These are phyloP conservation scores for Aspergillus sp. DNA, from an alignment of 2,329 filamentous ascomycete genomes.

Conservation along the genomic window DNA sequence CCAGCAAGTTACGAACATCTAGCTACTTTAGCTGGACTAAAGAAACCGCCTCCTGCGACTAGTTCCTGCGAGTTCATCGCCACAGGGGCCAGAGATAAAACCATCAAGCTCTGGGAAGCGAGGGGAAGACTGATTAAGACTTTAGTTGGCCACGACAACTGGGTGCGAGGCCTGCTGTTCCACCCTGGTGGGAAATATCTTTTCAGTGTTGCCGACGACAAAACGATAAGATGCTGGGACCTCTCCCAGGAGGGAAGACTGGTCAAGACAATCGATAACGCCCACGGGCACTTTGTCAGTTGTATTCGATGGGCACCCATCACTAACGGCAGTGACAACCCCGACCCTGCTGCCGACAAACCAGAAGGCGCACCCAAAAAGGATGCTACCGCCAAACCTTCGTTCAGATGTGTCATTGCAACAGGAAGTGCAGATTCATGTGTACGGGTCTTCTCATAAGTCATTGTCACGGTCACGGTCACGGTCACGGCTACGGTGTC, in stretches of 20 bases:
- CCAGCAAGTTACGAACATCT: constrained; percentile 75
- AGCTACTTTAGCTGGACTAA: constrained; percentile 74
- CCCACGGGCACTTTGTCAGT: constrained; percentile 80
- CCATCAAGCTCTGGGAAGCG: constrained; percentile 84
- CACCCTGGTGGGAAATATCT: constrained; percentile 92
- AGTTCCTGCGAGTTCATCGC: constrained; percentile 79
- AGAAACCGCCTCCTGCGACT: constrained; percentile 72
- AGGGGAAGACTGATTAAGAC: constrained; percentile 83
- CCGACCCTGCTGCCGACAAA: not conserved
- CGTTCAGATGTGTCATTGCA: constrained; percentile 10
- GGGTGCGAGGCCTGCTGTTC: constrained; percentile 83
- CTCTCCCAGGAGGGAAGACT: constrained; percentile 85
- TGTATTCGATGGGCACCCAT: constrained; percentile 82
- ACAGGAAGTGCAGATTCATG: constrained; percentile 11
- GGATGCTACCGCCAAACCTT: not conserved
- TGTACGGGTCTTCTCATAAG: constrained; percentile 10
- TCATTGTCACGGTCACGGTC: not conserved
- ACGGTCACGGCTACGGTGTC: not conserved
- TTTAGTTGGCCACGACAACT: constrained; percentile 87
- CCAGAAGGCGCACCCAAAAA: not conserved
- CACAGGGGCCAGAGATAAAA: constrained; percentile 86
- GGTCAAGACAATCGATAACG: constrained; percentile 75
- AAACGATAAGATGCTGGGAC: constrained; percentile 92
- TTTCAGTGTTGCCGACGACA: constrained; percentile 83
- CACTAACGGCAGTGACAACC: not conserved